Evolutionary conservation across 495 filamentous ascomycete genomes (phyloP), one percentile per base, ranked within the genome.

Genomic region (Hypoxylon fuscum): DNA sequence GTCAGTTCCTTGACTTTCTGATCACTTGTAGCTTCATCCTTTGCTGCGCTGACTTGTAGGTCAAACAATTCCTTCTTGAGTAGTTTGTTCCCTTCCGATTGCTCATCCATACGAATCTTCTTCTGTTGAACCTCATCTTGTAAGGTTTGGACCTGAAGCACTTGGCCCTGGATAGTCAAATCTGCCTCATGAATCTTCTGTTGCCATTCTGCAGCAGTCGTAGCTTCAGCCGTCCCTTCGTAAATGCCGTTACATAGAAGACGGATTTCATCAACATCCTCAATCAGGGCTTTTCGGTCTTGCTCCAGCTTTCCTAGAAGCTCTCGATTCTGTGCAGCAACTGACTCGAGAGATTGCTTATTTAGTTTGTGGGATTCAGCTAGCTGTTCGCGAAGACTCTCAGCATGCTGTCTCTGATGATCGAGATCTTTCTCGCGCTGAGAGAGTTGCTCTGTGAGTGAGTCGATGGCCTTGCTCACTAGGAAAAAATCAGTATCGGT

Each of bases 391-490:
- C 57, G 66, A 35, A 79, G 64, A 10, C 43, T 35, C 10, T 56
- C 52, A 12, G 55, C 40, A 6, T 56, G 52, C 7, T 72, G 41
- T 44, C 63, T 67, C 45, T 77, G 71, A 1, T 47, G 60, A 5
- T 52, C 51, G 8, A 79, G 51, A 29, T 76, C 68, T 8, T 51
- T 59, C 3, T 72, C 69, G 9, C 73, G 76, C 34, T 69, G 66
- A 10, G 47, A 41, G 7, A 76, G 17, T 43, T 72, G 50, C 1
- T 37, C 32, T 21, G 59, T 54, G 6, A 77, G 63, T 3, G 42
- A 37, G 8, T 63, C 31, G 10, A 78, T 68, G 2, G 68, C 60
- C 0, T 37, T 34, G n/a, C 60, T 68, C 54, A 76, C 76, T 77
- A 49, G 12, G 5, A 9, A 11, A 18, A 14, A 14, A 32, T 64